phyloP scores from a whole-genome alignment of 2,329 filamentous ascomycete genomes.

The Cladophialophora chaetospira region DNA sequence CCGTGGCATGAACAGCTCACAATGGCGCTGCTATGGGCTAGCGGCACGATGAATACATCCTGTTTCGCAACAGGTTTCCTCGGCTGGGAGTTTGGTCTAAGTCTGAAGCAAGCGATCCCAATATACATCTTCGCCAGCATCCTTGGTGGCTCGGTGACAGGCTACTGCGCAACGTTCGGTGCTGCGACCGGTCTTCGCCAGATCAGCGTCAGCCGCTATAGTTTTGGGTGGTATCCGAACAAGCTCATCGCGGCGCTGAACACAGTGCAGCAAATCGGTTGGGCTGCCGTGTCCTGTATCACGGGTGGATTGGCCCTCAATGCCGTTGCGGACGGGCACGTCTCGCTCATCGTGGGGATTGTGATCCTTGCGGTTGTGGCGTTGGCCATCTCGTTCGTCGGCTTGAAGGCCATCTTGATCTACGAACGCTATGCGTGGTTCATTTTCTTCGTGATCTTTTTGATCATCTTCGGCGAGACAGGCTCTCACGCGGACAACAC shows the following conservation, averaged over 20 bases:
- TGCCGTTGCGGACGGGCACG: conserved; percentile 39
- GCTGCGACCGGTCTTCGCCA: conserved; percentile 40
- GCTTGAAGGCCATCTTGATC: conserved; percentile 35
- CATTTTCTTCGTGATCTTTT: conserved; percentile 42
- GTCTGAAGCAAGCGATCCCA: conserved; percentile 32
- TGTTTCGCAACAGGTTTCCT: conserved; percentile 39
- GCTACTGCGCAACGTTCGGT: conserved; percentile 39
- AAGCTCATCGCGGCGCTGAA: conserved; percentile 36
- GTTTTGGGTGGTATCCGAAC: conserved; percentile 37
- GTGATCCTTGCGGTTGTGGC: conserved; percentile 37
- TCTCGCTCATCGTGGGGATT: conserved; percentile 37
- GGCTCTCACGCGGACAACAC: conserved; percentile 46
- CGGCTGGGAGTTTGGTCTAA: conserved; percentile 35
- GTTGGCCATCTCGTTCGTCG: conserved; percentile 35
- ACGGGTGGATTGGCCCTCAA: conserved; percentile 39
- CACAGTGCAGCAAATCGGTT: conserved; percentile 35
- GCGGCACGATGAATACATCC: conserved; percentile 46
- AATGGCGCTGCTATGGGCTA: conserved; percentile 50
- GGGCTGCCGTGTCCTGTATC: conserved; percentile 39
- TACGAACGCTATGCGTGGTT: conserved; percentile 40
- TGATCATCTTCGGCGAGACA: conserved; percentile 53
- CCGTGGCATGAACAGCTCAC: conserved; percentile 41
- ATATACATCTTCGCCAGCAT: conserved; percentile 34
- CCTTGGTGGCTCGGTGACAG: conserved; percentile 31
- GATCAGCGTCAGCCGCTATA: conserved; percentile 35